Conservation (phyloP, 2,329 filamentous ascomycete genomes). For the Sporothrix schenckii region DNA sequence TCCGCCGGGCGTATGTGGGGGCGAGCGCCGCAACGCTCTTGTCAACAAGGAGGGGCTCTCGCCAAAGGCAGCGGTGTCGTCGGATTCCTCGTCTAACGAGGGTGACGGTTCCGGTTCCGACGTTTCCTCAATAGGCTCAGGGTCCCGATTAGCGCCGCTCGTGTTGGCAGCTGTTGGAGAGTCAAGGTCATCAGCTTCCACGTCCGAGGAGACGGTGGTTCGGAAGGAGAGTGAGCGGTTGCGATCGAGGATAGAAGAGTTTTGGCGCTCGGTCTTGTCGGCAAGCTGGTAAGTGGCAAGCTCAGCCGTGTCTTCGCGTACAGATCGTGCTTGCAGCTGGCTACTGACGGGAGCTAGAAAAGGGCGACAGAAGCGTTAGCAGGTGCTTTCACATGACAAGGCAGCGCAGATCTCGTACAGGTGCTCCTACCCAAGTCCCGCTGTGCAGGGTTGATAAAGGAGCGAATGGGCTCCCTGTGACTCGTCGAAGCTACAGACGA, state of each 20-base stretch:
- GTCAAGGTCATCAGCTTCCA: constrained; percentile 37
- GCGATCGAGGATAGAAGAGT: constrained; percentile 51
- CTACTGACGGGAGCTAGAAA: constrained; percentile 62
- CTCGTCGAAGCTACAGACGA: constrained; percentile 47
- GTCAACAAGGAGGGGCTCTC: constrained; percentile 34
- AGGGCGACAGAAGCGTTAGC: neutral
- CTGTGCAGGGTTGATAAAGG: constrained; percentile 69
- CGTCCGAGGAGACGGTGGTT: constrained; percentile 38
- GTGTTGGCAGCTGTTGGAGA: constrained; percentile 27
- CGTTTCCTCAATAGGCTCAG: constrained; percentile 63
- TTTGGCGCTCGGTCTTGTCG: constrained; percentile 55
- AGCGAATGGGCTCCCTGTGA: constrained; percentile 69
- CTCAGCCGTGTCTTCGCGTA: constrained; percentile 85
- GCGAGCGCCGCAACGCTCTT: constrained; percentile 33
- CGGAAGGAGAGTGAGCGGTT: constrained; percentile 45
- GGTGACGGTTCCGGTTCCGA: constrained; percentile 28
- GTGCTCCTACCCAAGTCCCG: constrained; percentile 58
- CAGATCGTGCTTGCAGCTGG: constrained; percentile 72
- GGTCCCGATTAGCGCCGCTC: constrained; percentile 38
- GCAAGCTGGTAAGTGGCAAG: constrained; percentile 80
- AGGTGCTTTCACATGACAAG: neutral
- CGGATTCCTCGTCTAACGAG: constrained; percentile 6
- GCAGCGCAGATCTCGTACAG: neutral
- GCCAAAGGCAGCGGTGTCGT: neutral
- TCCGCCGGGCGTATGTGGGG: constrained; percentile 52